Base-by-base conservation (phyloP, 805 yeast species). In the Suhomyces faveliae region DNA sequence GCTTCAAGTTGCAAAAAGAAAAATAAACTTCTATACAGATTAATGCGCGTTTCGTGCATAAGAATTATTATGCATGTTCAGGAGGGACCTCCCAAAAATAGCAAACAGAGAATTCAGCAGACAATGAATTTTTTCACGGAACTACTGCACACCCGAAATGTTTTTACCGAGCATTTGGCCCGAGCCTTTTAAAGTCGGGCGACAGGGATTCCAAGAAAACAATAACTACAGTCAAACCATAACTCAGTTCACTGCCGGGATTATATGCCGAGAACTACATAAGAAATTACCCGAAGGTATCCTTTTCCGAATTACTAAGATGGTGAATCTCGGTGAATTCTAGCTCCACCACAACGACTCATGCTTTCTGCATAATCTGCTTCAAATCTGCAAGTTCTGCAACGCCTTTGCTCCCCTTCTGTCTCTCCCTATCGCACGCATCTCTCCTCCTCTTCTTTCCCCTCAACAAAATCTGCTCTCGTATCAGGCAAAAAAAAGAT, bases 31-130 rank as follows among this genome's bases (percentile, higher is more conserved):
- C 44, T 30, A 42, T 33, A 30, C 44, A 42, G 44, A 27, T 37
- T 42, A 30, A 42, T 42, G 44, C 44, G 44, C 44, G 44, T 42
- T 42, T 42, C 44, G 30, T 30, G 44, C 44, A 42, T 24, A 13
- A 24, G 43, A 27, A 40, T 25, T 15, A 20, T 33, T 12, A 33
- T 33, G 21, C 37, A 17, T 33, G 21, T 33, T 33, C 37, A 33
- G 21, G 37, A 33, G 37, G 21, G 21, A n/a, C 30, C n/a, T 17
- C 12, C 37, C 37, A 17, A 33, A 33, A 33, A 15, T 15, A 17
- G 37, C 21, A 33, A 30, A 9, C 9, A 15, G 13, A 33, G 37
- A 15, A 17, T 1, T 11, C 12, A 20, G 10, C 37, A 33, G 37
- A 33, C 37, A 33, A 33, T 15, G 13, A 33, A 33, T 7, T 2